phyloP scores from a whole-genome alignment of 805 yeast species.

The Yarrowia yakushimensis region DNA sequence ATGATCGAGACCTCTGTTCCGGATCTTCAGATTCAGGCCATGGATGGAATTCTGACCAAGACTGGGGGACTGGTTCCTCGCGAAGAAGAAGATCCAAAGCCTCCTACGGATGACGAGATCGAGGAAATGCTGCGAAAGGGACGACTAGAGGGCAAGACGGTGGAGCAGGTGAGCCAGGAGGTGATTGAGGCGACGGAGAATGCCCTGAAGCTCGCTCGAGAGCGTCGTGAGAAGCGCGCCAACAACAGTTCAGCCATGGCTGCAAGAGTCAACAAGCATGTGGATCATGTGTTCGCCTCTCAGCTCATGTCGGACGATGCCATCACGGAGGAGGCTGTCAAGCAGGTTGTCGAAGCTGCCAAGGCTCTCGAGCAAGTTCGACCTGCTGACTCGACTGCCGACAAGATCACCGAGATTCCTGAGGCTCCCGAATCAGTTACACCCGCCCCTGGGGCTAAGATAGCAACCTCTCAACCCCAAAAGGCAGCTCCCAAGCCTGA shows the following conservation, averaged over 20 bases:
- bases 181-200: not conserved
- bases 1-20: not conserved
- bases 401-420: not conserved
- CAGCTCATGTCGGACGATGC: not conserved
- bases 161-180: constrained; percentile 14
- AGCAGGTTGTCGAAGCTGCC: not conserved
- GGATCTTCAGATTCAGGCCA: not conserved
- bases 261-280: not conserved
- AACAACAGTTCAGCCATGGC: not conserved
- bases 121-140: not conserved
- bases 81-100: not conserved
- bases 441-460: not conserved
- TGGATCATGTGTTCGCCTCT: not conserved
- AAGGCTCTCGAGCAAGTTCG: not conserved
- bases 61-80: not conserved
- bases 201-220: not conserved
- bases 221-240: not conserved
- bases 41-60: not conserved
- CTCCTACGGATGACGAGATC: not conserved
- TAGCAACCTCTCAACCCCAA: not conserved
- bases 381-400: not conserved
- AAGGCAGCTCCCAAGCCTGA: not conserved
- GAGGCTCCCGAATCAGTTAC: not conserved
- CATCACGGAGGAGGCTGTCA: not conserved
- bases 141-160: not conserved